These are phyloP conservation scores for Beauveria medogensis DNA, from an alignment of 2,329 filamentous ascomycete species.

Conservation along the genomic window DNA sequence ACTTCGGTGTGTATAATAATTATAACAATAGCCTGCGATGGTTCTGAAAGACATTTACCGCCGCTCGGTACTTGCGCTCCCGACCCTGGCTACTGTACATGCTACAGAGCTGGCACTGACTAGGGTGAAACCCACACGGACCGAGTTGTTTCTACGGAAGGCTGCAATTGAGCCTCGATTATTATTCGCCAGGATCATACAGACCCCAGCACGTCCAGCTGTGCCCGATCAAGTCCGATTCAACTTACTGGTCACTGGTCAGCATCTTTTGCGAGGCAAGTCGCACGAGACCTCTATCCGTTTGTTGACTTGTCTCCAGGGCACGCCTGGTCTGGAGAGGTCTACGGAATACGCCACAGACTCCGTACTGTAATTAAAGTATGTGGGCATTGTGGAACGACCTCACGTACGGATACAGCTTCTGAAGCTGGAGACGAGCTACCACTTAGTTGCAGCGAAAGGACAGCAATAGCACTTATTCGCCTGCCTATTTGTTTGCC, in stretches of 20 bases:
- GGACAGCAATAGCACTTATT: neutral
- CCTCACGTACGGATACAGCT: neutral
- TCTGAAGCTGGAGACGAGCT: neutral
- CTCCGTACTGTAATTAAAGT: slow-evolving; percentile 4
- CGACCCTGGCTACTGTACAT: slow-evolving; percentile 1
- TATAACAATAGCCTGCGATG: neutral
- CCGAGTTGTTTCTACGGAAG: neutral
- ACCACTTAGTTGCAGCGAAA: neutral
- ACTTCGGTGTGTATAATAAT: neutral
- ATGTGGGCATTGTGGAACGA: slow-evolving; percentile 1
- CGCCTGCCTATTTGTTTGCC: neutral
- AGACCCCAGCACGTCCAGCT: neutral
- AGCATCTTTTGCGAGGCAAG: neutral
- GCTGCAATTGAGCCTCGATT: slow-evolving; percentile 9
- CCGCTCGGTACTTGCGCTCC: neutral
- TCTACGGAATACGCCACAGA: neutral
- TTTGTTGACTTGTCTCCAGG: neutral
- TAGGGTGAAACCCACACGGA: slow-evolving; percentile 5
- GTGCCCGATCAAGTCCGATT: slow-evolving; percentile 4
- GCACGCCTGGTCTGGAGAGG: neutral
- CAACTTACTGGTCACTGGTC: neutral
- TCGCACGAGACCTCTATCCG: slow-evolving; percentile 3
- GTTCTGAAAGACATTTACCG: neutral
- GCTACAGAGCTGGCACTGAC: slow-evolving; percentile 4
- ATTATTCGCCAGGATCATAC: slow-evolving; percentile 2